Evolutionary conservation across 2,329 filamentous ascomycete genomes (phyloP), one percentile per base, ranked within the genome.

Genomic region (Alternaria alternata): DNA sequence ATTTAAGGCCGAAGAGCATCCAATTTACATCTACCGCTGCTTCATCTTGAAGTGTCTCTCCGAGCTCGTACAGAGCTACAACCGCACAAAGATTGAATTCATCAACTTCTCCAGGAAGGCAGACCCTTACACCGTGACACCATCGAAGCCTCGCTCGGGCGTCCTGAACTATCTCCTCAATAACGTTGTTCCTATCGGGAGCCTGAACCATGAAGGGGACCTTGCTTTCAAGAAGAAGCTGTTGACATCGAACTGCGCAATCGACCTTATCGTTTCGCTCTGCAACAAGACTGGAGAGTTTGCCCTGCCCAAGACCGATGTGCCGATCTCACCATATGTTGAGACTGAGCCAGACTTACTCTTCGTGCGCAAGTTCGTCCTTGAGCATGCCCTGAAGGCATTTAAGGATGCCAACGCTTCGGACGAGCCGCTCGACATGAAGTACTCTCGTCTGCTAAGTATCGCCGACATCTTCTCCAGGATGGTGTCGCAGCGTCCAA

Each of bases 31-130:
- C 54, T 99, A 98, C 75, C 89, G 95, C 48, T 97, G 94, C 81
- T 97, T 98, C 82, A 82, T 99, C 52, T 86, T 99, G 32, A 93
- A 95, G 75, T 97, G 94, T 72, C 83, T 99, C 39, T 90, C 93
- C 0, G 95, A 99, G 78, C 86, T 99, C 14, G 84, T 99, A 14
- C 89, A 91, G 58, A 96, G 91, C 72, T 99, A 98, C 81, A 97
- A 93, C 69, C 89, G 93, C 54, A 92, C 93, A 8, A 99, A 99
- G 84, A 88, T 99, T 43, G 96, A 99, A 76, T 98, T 99, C 76
- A 97, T 99, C 82, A 98, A 97, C 78, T 99, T 97, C 81, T 98
- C 96, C 67, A 90, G 94, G 62, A 97, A 94, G 74, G 90, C 92
- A 7, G 92, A 94, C 47, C 86, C 93, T 44, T 90, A 92, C 68